phyloP scores from a whole-genome alignment of 164 flowering plant species.

The Aristolochia californica region DNA sequence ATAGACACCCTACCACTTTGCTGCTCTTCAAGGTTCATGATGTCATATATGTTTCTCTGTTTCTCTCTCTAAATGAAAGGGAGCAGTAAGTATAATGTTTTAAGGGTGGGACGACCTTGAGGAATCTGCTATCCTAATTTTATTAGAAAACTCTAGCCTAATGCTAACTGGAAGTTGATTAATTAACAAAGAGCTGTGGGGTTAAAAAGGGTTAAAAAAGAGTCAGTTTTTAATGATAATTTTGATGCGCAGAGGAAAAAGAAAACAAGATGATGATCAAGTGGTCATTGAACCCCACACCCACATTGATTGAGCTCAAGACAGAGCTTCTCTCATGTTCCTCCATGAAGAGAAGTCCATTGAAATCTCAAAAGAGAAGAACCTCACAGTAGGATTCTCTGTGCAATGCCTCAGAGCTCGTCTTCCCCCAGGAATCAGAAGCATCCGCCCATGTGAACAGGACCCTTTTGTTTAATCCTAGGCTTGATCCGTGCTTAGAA shows the following conservation, averaged over 20 bases:
- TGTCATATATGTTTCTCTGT: slow-evolving; percentile 3
- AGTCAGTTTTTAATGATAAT: no score
- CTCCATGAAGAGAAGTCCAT: background rate
- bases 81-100: background rate
- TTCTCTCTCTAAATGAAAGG: background rate
- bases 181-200: no score
- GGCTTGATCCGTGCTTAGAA: no score
- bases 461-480: no score
- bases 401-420: slow-evolving; percentile 9
- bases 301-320: slow-evolving; percentile 5
- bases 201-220: no score
- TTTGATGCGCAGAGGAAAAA: background rate
- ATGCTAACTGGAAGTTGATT: no score
- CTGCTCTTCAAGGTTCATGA: slow-evolving; percentile 4
- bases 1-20: slow-evolving; percentile 7
- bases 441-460: slow-evolving; percentile 21
- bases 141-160: no score
- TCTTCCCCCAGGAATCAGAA: slow-evolving; percentile 9
- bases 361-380: slow-evolving; percentile 20
- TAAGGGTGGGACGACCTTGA: background rate
- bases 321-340: slow-evolving; percentile 26
- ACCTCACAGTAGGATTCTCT: slow-evolving; percentile 30
- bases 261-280: background rate
- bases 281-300: slow-evolving; percentile 2
- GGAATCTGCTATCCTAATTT: background rate